Evolutionary conservation across 176 grass and related monocot species (phyloP), one percentile per base, ranked within the genome.

Genomic region (Oryza meyeriana): DNA sequence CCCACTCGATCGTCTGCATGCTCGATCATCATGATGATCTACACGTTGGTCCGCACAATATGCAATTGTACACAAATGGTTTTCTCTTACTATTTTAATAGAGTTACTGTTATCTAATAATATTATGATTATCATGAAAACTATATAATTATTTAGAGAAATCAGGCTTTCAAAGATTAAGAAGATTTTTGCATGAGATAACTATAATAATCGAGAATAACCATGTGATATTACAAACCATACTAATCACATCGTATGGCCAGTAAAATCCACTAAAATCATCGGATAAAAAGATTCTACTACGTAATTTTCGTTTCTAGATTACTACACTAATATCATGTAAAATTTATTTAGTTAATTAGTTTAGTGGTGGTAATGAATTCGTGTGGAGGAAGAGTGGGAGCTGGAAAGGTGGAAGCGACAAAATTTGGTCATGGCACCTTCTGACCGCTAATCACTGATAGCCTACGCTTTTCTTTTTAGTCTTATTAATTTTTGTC

Each of bases 401-500:
- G 41, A 26, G 32, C 44, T 69, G 44, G 33, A 57, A 66, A 84
- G 22, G 6, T 47, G 71, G 75, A 81, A 81, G 35, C 12, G 33
- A 66, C 18, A 72, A 72, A 64, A 57, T 20, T 25, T 12, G 36
- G 74, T 12, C 65, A 47, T 61, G 38, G 13, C 52, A 16, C 45
- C 29, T 32, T 4, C 65, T 13, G 63, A 66, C n/a, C n/a, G n/a
- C n/a, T 28, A 16, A 16, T 52, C 25, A 32, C 41, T 4, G 25
- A 16, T 26, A 3, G 25, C 17, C 5, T 36, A 58, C 4, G 18
- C 29, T 67, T 10, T 26, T 29, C 42, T 79, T 69, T 39, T 13
- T 55, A 6, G 1, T 17, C 16, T 11, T 16, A n/a, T n/a, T n/a
- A n/a, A n/a, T 10, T 64, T 20, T 10, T 10, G 5, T 12, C 55